Evolutionary conservation across 768 basidiomycete genomes (phyloP).

Genomic region (Hydnum rufescens): DNA sequence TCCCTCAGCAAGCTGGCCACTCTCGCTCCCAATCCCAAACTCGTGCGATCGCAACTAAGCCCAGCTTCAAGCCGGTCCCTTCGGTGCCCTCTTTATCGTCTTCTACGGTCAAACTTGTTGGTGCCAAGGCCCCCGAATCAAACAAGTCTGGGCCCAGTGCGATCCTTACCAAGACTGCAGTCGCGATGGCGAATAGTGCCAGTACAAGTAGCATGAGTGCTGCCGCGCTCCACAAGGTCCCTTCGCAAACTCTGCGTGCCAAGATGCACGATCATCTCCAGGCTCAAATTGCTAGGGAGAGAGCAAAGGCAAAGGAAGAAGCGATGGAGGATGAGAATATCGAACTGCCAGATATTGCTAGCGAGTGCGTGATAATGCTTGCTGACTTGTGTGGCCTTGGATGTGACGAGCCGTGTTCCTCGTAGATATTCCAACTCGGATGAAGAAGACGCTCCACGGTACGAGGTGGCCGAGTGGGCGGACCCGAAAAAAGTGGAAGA

Average conservation of each 20-base stretch:
- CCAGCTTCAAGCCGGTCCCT: conserved; percentile 19
- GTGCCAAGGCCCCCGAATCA: too few relatives aligned
- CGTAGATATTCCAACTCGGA: conserved; percentile 77
- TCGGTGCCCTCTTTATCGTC: conserved; percentile 26
- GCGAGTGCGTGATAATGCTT: conserved; percentile 39
- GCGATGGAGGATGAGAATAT: conserved; percentile 52
- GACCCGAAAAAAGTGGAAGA: conserved; percentile 72
- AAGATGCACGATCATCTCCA: conserved; percentile 32
- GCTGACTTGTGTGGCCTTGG: not conserved
- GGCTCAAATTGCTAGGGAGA: conserved; percentile 16
- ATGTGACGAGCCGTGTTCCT: conserved; percentile 4
- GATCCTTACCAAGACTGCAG: conserved; percentile 21
- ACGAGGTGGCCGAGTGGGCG: conserved; percentile 71
- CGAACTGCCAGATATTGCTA: conserved; percentile 86
- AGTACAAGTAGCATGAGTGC: conserved; percentile 34
- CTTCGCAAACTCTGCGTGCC: too few relatives aligned
- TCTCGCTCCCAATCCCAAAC: not conserved
- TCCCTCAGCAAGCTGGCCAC: conserved; percentile 2
- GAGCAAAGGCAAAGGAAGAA: conserved; percentile 19
- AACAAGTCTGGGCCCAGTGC: conserved; percentile 2
- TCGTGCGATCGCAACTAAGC: conserved; percentile 1
- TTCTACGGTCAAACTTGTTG: conserved; percentile 7
- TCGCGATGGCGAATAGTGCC: conserved; percentile 28
- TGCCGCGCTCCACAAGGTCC: too few relatives aligned
- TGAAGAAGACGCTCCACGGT: conserved; percentile 59